A percentile compares a stretch with the other conserved stretches of the same genome.
These are phyloP conservation scores for Elsinoe perseae DNA, from an alignment of 2,329 filamentous ascomycete species.

Conservation along the genomic window DNA sequence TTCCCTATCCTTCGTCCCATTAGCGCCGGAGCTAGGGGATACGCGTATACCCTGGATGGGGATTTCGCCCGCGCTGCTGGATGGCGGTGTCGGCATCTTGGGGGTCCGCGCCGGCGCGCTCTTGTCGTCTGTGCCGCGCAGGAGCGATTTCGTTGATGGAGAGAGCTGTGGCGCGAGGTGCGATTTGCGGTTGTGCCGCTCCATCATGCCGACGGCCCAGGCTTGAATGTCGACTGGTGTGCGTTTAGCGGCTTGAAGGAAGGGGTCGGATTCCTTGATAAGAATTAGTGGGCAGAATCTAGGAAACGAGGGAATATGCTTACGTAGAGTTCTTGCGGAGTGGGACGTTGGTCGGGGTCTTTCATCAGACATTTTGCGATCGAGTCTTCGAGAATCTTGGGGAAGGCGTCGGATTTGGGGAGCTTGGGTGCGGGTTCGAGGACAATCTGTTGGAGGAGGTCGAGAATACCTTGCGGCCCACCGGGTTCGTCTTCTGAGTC, in stretches of 20 bases:
- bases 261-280: slow-evolving; percentile 75
- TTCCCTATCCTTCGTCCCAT: slow-evolving; percentile 21
- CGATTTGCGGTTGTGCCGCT: slow-evolving; percentile 89
- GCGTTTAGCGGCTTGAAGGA: slow-evolving; percentile 91
- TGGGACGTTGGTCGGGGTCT: slow-evolving; percentile 78
- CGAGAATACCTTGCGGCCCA: slow-evolving; percentile 84
- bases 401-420: slow-evolving; percentile 96
- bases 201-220: slow-evolving; percentile 92
- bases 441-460: slow-evolving; percentile 93
- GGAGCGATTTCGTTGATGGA: slow-evolving; percentile 67
- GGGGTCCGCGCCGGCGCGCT: slow-evolving; percentile 18
- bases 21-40: slow-evolving; percentile 21
- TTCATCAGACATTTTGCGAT: slow-evolving; percentile 94
- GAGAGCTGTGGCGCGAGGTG: slow-evolving; percentile 76
- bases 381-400: slow-evolving; percentile 89
- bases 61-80: slow-evolving; percentile 23
- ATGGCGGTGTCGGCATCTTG: slow-evolving; percentile 24
- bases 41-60: slow-evolving; percentile 24
- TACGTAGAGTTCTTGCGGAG: slow-evolving; percentile 87
- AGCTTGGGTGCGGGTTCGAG: slow-evolving; percentile 89
- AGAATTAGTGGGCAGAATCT: slow-evolving; percentile 20
- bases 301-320: slow-evolving; percentile 31
- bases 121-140: slow-evolving; percentile 42
- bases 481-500: slow-evolving; percentile 61
- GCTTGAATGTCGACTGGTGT: slow-evolving; percentile 89